A percentile compares a stretch with the other conserved stretches of the same genome.
phyloP scores from a whole-genome alignment of 305 asterid genomes.

The Euphrasia arctica region DNA sequence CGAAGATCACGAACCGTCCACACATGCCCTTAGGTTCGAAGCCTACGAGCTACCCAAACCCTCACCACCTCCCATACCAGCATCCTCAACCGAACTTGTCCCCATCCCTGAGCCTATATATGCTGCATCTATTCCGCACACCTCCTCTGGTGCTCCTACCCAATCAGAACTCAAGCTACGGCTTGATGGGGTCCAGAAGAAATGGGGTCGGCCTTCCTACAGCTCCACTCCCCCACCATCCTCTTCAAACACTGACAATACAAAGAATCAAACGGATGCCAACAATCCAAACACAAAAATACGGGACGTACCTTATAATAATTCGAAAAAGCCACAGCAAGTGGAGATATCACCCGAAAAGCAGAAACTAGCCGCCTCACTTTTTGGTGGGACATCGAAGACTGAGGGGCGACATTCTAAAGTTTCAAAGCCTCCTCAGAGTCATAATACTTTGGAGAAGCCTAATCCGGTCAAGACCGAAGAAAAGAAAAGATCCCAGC shows the following conservation, averaged over 20 bases:
- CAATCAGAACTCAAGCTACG: conserved; percentile 69
- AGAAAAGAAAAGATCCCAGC: conserved; percentile 43
- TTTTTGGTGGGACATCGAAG: conserved; percentile 69
- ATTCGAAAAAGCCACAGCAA: conserved; percentile 49
- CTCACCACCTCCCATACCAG: conserved; percentile 44
- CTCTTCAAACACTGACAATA: conserved; percentile 39
- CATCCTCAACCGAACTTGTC: conserved; percentile 69
- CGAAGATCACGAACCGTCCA: conserved; percentile 61
- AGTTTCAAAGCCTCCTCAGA: conserved; percentile 41
- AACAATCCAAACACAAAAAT: conserved; percentile 46
- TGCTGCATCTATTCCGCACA: conserved; percentile 41
- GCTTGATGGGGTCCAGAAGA: conserved; percentile 92
- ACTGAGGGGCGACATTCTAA: conserved; percentile 53
- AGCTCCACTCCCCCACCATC: conserved; percentile 60
- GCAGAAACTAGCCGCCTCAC: conserved; percentile 96
- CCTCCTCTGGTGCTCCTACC: conserved; percentile 44
- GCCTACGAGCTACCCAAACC: conserved; percentile 92
- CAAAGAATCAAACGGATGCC: conserved; percentile 54
- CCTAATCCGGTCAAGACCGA: conserved; percentile 38
- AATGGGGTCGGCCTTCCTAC: conserved; percentile 85
- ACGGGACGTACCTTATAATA: conserved; percentile 42
- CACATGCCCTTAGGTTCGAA: conserved; percentile 83
- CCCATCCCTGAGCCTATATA: conserved; percentile 68
- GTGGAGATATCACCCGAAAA: conserved; percentile 79
- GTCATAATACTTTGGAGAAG: conserved; percentile 42